phyloP scores from a whole-genome alignment of 2,329 filamentous ascomycete genomes.

The Pezicula neosporulosa region DNA sequence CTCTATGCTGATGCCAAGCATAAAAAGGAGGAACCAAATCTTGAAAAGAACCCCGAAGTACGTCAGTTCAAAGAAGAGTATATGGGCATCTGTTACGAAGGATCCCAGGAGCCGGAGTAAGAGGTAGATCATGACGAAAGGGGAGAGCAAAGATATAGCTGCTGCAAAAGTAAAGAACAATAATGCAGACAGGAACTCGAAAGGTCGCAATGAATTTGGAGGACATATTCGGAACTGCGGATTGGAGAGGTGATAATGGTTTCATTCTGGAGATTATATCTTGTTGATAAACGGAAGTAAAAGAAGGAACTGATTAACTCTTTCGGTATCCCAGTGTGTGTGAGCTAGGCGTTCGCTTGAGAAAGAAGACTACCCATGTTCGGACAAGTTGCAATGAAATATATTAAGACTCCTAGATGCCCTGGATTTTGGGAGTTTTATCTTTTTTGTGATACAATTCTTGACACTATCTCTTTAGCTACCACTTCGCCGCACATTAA shows the following conservation, averaged over 20 bases:
- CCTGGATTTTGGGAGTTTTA: not conserved
- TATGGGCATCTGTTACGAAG: constrained; percentile 5
- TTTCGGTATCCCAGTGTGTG: not conserved
- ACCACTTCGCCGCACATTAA: too few relatives aligned
- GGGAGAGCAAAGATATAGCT: constrained; percentile 5
- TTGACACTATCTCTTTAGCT: too few relatives aligned
- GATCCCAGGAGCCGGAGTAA: constrained; percentile 3
- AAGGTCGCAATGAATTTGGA: constrained; percentile 7
- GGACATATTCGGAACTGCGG: constrained; percentile 6
- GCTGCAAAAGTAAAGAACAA: constrained; percentile 4
- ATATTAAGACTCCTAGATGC: not conserved
- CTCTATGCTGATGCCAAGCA: constrained; percentile 7
- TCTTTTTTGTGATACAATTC: not conserved
- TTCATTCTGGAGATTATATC: constrained; percentile 2
- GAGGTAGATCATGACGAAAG: constrained; percentile 4
- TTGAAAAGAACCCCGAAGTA: constrained; percentile 1
- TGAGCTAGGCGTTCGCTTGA: not conserved
- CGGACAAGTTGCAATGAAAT: not conserved
- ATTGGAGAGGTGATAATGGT: not conserved
- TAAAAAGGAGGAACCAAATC: constrained; percentile 6
- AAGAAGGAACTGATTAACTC: not conserved
- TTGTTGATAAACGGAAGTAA: constrained; percentile 3
- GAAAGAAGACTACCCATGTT: not conserved
- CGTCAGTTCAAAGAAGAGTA: constrained; percentile 4
- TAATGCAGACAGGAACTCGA: constrained; percentile 3